Conservation (phyloP, 176 grass and related monocot genomes). For the Aegilops sharonensis region DNA sequence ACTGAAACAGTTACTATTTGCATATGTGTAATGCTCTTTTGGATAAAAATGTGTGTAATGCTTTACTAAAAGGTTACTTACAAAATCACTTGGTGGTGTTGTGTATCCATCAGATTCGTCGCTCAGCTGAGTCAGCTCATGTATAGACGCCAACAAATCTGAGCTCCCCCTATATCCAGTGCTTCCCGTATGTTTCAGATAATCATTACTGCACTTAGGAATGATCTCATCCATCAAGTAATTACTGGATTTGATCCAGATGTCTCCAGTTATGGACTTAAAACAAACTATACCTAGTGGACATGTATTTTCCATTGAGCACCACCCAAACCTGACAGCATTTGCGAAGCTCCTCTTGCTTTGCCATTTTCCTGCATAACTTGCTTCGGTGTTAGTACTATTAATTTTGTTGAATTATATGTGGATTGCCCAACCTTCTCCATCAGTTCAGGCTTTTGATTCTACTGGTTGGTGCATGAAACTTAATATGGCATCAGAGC, state of each 20-base stretch:
- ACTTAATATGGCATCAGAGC: no score
- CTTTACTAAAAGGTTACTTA: slow-evolving; percentile 11
- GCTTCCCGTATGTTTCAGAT: slow-evolving; percentile 24
- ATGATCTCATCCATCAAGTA: slow-evolving; percentile 17
- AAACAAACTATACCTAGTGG: slow-evolving; percentile 41
- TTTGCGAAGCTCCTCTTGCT: slow-evolving; percentile 23
- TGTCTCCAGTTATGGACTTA: background rate
- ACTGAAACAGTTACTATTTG: slow-evolving; percentile 1
- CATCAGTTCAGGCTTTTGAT: no score
- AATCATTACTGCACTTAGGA: slow-evolving; percentile 35
- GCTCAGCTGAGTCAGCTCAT: slow-evolving; percentile 16
- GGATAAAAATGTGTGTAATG: no score
- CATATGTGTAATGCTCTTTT: background rate
- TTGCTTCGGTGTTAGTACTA: slow-evolving; percentile 14
- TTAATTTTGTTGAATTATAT: background rate
- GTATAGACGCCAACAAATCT: slow-evolving; percentile 34
- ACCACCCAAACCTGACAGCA: slow-evolving; percentile 49
- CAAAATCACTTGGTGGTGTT: slow-evolving; percentile 41
- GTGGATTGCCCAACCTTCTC: no score
- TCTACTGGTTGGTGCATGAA: no score
- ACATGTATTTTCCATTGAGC: slow-evolving; percentile 45
- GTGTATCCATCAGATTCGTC: slow-evolving; percentile 32
- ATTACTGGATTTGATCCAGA: slow-evolving; percentile 13
- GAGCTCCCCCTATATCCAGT: slow-evolving; percentile 34
- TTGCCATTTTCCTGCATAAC: slow-evolving; percentile 42